Percentiles rank a stretch among this genome's conserved stretches.
These are phyloP conservation scores for Dactylonectria macrodidyma DNA, from an alignment of 2,329 filamentous ascomycete genomes.

Conservation along the genomic window DNA sequence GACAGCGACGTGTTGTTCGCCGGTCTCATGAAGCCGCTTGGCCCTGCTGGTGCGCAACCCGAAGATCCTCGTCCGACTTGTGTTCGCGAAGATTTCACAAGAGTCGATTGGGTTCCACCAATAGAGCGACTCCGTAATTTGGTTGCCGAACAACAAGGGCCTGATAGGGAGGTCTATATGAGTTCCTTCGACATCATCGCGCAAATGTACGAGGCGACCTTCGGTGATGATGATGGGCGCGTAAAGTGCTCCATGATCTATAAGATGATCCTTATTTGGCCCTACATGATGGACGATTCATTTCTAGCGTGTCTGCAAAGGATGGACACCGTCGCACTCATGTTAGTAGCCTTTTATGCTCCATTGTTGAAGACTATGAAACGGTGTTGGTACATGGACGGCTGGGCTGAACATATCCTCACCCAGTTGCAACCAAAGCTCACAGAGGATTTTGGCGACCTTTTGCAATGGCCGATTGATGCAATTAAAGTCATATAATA, in stretches of 20 bases:
- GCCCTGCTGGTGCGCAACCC: neutral
- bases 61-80: constrained; percentile 2
- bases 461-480: too few relatives aligned
- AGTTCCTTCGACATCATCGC: neutral
- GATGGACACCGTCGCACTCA: neutral
- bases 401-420: constrained; percentile 35
- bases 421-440: neutral
- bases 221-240: constrained; percentile 1
- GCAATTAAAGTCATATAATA: too few relatives aligned
- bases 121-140: constrained; percentile 38
- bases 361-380: constrained; percentile 42
- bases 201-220: constrained; percentile 6
- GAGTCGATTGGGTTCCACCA: constrained; percentile 39
- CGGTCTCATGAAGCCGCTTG: neutral
- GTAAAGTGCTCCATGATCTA: neutral
- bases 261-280: constrained; percentile 12
- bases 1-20: neutral
- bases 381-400: constrained; percentile 42
- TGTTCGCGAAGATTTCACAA: neutral
- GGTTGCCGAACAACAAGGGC: constrained; percentile 38
- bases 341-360: constrained; percentile 27
- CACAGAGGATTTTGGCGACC: too few relatives aligned
- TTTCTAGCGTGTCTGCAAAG: constrained; percentile 6
- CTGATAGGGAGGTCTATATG: constrained; percentile 37
- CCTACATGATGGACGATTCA: constrained; percentile 13